phyloP scores from a whole-genome alignment of 352 stramenopile genomes.

The Pelagophyceae sp. region DNA sequence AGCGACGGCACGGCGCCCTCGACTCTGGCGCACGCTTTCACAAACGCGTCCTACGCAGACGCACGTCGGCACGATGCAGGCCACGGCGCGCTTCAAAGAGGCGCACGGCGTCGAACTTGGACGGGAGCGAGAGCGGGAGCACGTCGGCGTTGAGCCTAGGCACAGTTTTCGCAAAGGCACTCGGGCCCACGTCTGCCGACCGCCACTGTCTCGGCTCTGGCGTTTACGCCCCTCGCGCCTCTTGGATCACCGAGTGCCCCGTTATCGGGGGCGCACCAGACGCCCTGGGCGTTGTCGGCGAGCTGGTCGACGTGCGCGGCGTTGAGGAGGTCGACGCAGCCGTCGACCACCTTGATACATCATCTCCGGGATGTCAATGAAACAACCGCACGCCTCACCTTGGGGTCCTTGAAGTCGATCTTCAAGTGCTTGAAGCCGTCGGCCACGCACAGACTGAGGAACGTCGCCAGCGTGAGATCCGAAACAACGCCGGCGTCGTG shows the following conservation, averaged over 20 bases:
- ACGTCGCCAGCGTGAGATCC: neutral
- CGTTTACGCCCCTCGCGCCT: too few species aligned
- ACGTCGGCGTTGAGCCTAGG: neutral
- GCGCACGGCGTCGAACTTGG: neutral
- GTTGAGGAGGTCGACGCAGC: neutral
- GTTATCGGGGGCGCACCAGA: too few species aligned
- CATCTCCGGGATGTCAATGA: too few species aligned
- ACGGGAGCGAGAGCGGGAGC: neutral
- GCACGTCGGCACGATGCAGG: too few species aligned
- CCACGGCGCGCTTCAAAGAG: too few species aligned
- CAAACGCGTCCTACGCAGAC: neutral
- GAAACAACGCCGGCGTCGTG: neutral
- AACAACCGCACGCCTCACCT: too few species aligned
- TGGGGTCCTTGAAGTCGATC: neutral
- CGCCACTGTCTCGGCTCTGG: too few species aligned
- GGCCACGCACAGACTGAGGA: neutral
- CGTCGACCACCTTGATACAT: neutral
- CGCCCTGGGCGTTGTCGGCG: neutral
- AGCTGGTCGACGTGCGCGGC: neutral
- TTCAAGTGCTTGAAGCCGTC: neutral
- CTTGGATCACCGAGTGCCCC: too few species aligned
- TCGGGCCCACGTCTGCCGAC: too few species aligned
- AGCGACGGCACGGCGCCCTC: neutral
- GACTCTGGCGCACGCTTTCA: neutral
- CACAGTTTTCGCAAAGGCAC: too few species aligned